Evolutionary conservation across 108 stramenopile genomes (phyloP), one percentile per base, ranked within the genome.

Genomic region (Conticribra guillardii): DNA sequence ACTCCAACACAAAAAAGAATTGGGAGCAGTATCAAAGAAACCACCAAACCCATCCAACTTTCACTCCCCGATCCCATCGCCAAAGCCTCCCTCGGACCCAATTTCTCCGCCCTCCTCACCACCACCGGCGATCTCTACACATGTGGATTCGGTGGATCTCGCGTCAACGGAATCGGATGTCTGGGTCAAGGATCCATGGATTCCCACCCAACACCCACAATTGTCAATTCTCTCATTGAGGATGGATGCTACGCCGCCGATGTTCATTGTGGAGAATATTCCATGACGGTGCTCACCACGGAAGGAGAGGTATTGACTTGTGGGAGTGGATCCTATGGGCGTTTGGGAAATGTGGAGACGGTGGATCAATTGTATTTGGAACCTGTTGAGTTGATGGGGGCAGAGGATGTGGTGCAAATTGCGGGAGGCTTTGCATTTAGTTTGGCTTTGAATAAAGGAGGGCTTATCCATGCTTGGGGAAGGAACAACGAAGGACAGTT

Each of bases 401-500:
- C 73, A 23, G 75, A 67, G 57, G 74, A 76, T 55, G 81, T 86
- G 2, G 47, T 68, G 30, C 79, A 81, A 37, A 87, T 92, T 76
- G 85, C 84, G 18, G 78, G 85, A 7, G 94, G 94, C 2, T 80
- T 86, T 60, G 88, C 87, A 24, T 95, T 92, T 72, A 89, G 88
- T 44, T 41, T 92, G 54, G 89, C 90, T 9, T 60, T 95, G 64
- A 72, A 67, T 46, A 69, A 71, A 22, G 89, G 85, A 37, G 91
- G 89, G 17, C 74, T 90, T 31, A 52, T 95, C n/a, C 84, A 89
- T 69, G 84, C 80, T 2, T 95, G 94, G 94, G 94, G 94, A 18
- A 75, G 89, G 17, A 92, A 92, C 55, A 85, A 92, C 64, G 90
- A 95, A 64, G 94, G 91, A 44, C 93, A 94, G 69, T 73, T 91